Percentiles rank a stretch among this genome's conserved stretches.
These are phyloP conservation scores for Globomyces sp. DNA, from an alignment of 371 early-diverging fungal species.

Conservation along the genomic window DNA sequence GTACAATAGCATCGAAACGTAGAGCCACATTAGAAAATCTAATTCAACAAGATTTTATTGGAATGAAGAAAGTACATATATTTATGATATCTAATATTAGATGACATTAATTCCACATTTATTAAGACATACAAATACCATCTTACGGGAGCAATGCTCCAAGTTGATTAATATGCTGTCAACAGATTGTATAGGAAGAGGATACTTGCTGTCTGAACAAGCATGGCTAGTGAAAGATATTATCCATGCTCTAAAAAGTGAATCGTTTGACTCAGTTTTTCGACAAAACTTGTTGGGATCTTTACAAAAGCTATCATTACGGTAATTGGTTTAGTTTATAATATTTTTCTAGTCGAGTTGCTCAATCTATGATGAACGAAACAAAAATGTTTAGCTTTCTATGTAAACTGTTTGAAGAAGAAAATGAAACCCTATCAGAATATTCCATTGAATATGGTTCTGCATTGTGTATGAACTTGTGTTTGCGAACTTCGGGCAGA, in stretches of 20 bases:
- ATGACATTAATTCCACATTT: constrained; percentile 6
- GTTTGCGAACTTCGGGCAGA: constrained; percentile 39
- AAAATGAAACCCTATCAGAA: constrained; percentile 33
- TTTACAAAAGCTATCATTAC: constrained; percentile 49
- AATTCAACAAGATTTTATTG: constrained; percentile 8
- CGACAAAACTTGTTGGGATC: constrained; percentile 44
- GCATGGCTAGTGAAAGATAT: constrained; percentile 21
- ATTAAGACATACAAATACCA: neutral
- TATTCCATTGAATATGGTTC: constrained; percentile 43
- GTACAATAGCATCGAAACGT: too few relatives aligned
- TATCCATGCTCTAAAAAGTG: constrained; percentile 26
- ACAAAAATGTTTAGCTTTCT: constrained; percentile 30
- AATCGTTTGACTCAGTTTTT: constrained; percentile 27
- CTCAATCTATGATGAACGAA: constrained; percentile 42
- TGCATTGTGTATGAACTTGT: constrained; percentile 55
- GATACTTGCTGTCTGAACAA: constrained; percentile 32
- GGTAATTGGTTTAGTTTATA: constrained; percentile 20
- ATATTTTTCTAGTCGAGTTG: constrained; percentile 25
- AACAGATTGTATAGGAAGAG: constrained; percentile 39
- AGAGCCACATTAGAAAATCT: constrained; percentile 6
- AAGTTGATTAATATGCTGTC: constrained; percentile 38
- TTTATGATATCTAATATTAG: too few relatives aligned
- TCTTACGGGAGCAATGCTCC: constrained; percentile 29
- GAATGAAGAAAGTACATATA: neutral
- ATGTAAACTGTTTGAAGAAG: constrained; percentile 29